phyloP scores from a whole-genome alignment of 345 rosid species.

The Pseudoturritis turrita region DNA sequence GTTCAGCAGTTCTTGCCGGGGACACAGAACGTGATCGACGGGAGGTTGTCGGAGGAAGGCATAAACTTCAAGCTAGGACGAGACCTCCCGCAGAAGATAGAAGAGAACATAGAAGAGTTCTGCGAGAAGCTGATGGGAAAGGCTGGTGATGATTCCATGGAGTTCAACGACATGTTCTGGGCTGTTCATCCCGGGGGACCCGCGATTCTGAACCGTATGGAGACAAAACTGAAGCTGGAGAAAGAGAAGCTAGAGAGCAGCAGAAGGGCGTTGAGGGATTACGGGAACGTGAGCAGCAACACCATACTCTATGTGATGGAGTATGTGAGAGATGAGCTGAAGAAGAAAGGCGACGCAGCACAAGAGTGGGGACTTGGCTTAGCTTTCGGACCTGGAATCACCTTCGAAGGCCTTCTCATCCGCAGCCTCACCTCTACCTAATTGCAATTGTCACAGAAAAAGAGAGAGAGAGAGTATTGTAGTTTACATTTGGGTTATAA shows the following conservation, averaged over 20 bases:
- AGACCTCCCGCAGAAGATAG: conserved; percentile 87
- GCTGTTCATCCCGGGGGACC: conserved; percentile 97
- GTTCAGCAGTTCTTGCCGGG: conserved; percentile 85
- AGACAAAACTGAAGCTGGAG: conserved; percentile 46
- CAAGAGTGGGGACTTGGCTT: conserved; percentile 90
- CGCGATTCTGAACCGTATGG: conserved; percentile 79
- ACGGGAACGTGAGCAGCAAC: conserved; percentile 88
- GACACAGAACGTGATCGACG: conserved; percentile 75
- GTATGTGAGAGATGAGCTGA: conserved; percentile 73
- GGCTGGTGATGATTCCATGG: conserved; percentile 30
- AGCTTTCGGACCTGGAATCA: conserved; percentile 94
- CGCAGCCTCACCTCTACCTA: conserved; percentile 50
- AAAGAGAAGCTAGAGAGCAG: conserved; percentile 67
- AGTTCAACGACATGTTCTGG: conserved; percentile 83
- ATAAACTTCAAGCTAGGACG: conserved; percentile 86
- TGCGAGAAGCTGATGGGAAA: conserved; percentile 63
- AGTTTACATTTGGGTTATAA: neutral
- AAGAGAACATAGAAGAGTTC: conserved; percentile 78
- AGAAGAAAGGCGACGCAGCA: conserved; percentile 39
- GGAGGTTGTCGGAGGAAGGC: conserved; percentile 77
- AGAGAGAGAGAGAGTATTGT: too few species aligned
- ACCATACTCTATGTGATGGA: conserved; percentile 84
- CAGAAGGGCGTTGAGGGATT: conserved; percentile 77
- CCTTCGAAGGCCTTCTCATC: conserved; percentile 93
- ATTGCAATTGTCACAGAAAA: neutral